Conservation (phyloP, 2,329 filamentous ascomycete species). For the Madurella fahalii region DNA sequence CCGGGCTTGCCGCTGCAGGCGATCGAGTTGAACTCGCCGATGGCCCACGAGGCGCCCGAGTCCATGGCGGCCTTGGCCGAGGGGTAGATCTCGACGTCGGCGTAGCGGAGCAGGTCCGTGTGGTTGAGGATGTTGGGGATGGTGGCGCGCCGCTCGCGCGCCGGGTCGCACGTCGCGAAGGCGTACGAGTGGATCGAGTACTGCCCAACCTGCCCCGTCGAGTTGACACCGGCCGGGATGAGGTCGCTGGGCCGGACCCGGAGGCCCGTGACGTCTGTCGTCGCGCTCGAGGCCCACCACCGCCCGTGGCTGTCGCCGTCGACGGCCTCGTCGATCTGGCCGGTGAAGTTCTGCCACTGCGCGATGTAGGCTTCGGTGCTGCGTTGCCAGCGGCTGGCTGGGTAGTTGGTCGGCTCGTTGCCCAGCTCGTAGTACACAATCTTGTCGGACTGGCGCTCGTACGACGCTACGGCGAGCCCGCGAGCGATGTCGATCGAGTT, state of each 20-base stretch:
- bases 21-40: conserved; percentile 40
- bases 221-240: conserved; percentile 20
- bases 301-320: conserved; percentile 5
- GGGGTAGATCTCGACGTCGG: conserved; percentile 20
- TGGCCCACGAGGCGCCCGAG: conserved; percentile 22
- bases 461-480: conserved; percentile 15
- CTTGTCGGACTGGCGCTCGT: conserved; percentile 16
- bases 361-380: conserved; percentile 19
- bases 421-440: conserved; percentile 22
- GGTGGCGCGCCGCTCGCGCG: conserved; percentile 15
- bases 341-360: conserved; percentile 17
- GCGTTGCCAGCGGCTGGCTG: conserved; percentile 14
- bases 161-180: conserved; percentile 21
- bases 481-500: conserved; percentile 16
- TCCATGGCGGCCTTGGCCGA: conserved; percentile 18
- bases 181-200: conserved; percentile 25
- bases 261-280: conserved; percentile 19
- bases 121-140: conserved; percentile 23
- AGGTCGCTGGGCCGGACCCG: conserved; percentile 20
- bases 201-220: conserved; percentile 17
- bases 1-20: conserved; percentile 36
- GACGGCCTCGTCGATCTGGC: conserved; percentile 9
- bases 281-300: conserved; percentile 21
- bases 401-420: conserved; percentile 24
- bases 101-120: conserved; percentile 17